Evolutionary conservation across 1,284 basidiomycete genomes (phyloP), one percentile per base, ranked within the genome.

Genomic region (Irpex sp.): DNA sequence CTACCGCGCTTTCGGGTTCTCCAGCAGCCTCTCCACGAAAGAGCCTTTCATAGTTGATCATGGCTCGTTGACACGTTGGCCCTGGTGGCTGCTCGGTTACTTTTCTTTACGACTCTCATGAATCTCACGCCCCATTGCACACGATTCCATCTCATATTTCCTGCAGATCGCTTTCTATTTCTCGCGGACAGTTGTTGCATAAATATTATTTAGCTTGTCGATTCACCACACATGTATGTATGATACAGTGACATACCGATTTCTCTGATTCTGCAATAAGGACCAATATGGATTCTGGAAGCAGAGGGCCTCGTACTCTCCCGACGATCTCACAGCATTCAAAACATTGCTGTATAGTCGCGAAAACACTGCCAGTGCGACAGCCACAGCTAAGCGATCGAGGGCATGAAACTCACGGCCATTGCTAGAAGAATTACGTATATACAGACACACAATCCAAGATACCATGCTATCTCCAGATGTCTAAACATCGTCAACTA

Each of bases 11-110:
- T 68, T 69, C 15, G 50, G 70, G 70, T 21, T 76, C 76, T 1
- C 76, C 76, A 9, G 68, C 68, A 26, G 68, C 68, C 60, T 76
- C 75, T 1, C 75, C 75, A 13, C 65, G 75, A 51, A 76, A 76
- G 56, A 66, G 58, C 37, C n/a, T 9, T 6, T 33, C 37, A 58
- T 57, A n/a, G 54, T 59, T 17, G 17, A 21, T 37, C 54, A 61
- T 43, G 11, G 17, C 13, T 51, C 49, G 13, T 17, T 46, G 49
- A 58, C 37, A 58, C 13, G n/a, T 37, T 15, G 53, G 17, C 53
- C 53, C 26, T 55, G 26, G 53, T 31, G 53, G 39, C n/a, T n/a
- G 39, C n/a, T n/a, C 11, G 11, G 13, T 46, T 46, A 13, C n/a
- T 35, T 58, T 15, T 26, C 9, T 31, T 47, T 33, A 58, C 21